phyloP scores from a whole-genome alignment of 129 eudicot genomes.

The Oenanthe sinensis region DNA sequence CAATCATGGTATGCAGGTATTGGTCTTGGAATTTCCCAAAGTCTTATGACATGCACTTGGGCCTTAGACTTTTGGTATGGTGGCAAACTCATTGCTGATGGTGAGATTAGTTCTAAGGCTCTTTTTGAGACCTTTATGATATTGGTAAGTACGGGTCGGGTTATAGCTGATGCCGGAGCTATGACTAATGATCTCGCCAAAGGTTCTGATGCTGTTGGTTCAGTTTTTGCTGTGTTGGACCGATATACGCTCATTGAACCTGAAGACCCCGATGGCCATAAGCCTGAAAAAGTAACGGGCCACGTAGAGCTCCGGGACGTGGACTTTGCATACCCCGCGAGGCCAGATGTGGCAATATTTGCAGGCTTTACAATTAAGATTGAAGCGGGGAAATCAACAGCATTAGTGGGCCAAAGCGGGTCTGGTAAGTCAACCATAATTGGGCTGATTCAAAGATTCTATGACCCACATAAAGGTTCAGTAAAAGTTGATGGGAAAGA shows the following conservation, averaged over 20 bases:
- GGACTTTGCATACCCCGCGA: constrained; percentile 45
- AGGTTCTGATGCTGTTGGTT: constrained; percentile 64
- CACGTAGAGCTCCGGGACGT: constrained; percentile 37
- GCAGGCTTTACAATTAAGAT: constrained; percentile 54
- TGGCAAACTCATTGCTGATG: constrained; percentile 50
- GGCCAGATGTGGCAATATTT: constrained; percentile 49
- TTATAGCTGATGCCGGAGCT: constrained; percentile 76
- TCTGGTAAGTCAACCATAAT: constrained; percentile 84
- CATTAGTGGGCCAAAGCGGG: constrained; percentile 83
- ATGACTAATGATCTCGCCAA: constrained; percentile 82
- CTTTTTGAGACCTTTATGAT: constrained; percentile 65
- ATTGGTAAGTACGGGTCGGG: constrained; percentile 63
- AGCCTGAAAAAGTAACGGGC: constrained; percentile 50
- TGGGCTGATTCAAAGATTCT: constrained; percentile 60
- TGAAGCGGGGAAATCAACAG: constrained; percentile 79
- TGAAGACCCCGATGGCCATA: constrained; percentile 41
- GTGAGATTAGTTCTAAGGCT: constrained; percentile 40
- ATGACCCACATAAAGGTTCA: constrained; percentile 54
- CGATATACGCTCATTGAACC: constrained; percentile 61
- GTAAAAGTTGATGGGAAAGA: constrained; percentile 70
- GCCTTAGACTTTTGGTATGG: constrained; percentile 91
- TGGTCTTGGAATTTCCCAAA: constrained; percentile 63
- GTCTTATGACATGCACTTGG: constrained; percentile 53
- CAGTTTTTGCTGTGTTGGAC: constrained; percentile 66
- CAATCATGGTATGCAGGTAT: constrained; percentile 89